Evolutionary conservation across 2,329 filamentous ascomycete species (phyloP).

Genomic region (Dothistroma septosporum): DNA sequence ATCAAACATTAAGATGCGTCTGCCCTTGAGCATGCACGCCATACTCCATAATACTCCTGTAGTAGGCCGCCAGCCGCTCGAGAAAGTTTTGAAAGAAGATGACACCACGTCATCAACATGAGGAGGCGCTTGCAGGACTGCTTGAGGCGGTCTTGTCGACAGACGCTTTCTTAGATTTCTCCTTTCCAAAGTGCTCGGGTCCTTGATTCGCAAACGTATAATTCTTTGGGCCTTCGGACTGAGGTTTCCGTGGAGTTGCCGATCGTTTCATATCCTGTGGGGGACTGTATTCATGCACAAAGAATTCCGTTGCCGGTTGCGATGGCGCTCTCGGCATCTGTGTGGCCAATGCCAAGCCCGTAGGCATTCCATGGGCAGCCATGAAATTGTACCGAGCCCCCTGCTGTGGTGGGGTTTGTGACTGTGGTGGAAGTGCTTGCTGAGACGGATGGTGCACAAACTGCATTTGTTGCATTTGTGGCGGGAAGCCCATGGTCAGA

Average conservation of each 20-base stretch:
- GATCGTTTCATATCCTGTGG: constrained; percentile 39
- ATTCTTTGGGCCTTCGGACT: constrained; percentile 38
- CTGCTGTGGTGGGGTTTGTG: constrained; percentile 13
- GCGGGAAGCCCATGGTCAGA: constrained; percentile 24
- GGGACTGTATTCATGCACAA: constrained; percentile 47
- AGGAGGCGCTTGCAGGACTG: constrained; percentile 21
- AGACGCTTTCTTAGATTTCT: constrained; percentile 23
- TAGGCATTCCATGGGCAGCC: constrained; percentile 11
- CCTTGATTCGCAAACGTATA: constrained; percentile 49
- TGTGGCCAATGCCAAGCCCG: constrained; percentile 27
- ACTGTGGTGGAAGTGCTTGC: constrained; percentile 13
- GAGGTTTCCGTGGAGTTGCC: constrained; percentile 31
- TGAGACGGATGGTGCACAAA: constrained; percentile 21
- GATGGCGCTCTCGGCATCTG: constrained; percentile 29
- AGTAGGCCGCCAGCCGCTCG: background rate
- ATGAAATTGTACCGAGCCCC: constrained; percentile 22
- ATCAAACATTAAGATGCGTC: background rate
- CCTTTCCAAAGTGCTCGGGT: constrained; percentile 41
- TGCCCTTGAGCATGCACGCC: background rate
- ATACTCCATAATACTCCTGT: background rate
- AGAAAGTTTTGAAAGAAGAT: background rate
- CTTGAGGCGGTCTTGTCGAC: constrained; percentile 14
- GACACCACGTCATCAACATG: constrained; percentile 10
- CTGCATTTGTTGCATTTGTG: constrained; percentile 24
- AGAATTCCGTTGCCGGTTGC: constrained; percentile 34